Conservation (phyloP, 2,329 filamentous ascomycete species). For the Xylaria sp. region DNA sequence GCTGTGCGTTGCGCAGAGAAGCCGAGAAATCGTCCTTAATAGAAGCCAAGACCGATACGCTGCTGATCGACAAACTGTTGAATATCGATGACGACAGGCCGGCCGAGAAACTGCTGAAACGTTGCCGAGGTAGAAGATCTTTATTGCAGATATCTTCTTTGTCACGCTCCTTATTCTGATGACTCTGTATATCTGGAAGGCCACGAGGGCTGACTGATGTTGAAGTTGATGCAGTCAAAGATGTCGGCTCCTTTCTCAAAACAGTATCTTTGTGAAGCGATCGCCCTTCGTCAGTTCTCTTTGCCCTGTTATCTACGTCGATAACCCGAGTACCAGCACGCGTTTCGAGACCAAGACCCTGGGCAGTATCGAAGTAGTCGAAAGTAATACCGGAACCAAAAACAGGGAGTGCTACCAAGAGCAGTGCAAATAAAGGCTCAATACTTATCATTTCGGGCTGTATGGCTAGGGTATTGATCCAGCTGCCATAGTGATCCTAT, state of each 20-base stretch:
- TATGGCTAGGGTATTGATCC: background rate
- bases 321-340: background rate
- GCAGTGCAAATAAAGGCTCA: slow-evolving; percentile 1
- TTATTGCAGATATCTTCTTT: background rate
- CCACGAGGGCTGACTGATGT: background rate
- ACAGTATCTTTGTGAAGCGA: background rate
- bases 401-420: slow-evolving; percentile 3
- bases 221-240: background rate
- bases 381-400: background rate
- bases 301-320: background rate
- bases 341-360: background rate
- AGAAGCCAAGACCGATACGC: background rate
- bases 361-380: background rate
- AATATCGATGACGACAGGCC: slow-evolving; percentile 5
- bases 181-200: background rate
- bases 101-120: slow-evolving; percentile 4
- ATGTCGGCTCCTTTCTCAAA: background rate
- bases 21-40: background rate
- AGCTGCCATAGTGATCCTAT: slow-evolving; percentile 4
- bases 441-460: slow-evolving; percentile 12
- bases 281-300: background rate
- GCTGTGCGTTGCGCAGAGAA: background rate
- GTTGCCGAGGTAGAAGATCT: background rate
- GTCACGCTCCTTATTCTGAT: background rate
- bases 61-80: slow-evolving; percentile 6